Conservation (phyloP, 73 alveolate genomes). For the Uronychia binucleata region DNA sequence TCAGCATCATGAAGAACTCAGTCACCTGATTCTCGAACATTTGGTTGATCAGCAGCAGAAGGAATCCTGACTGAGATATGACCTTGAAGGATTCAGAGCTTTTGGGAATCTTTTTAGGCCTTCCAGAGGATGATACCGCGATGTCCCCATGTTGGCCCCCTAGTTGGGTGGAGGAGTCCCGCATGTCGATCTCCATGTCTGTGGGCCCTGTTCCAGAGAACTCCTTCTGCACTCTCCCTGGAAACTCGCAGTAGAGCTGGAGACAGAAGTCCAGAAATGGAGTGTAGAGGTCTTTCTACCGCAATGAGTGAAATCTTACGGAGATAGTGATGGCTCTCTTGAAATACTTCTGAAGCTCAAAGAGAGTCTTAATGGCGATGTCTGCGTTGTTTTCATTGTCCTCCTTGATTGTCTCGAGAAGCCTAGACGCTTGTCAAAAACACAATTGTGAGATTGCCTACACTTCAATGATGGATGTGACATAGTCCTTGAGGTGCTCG, state of each 20-base stretch:
- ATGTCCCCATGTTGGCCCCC: not conserved
- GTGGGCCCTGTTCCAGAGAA: not conserved
- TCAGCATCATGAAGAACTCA: constrained; percentile 1
- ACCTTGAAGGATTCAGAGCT: constrained; percentile 25
- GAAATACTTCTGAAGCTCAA: constrained; percentile 44
- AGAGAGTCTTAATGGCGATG: constrained; percentile 32
- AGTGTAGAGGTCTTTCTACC: constrained; percentile 21
- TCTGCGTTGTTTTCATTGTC: constrained; percentile 58
- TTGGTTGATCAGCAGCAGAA: constrained; percentile 8
- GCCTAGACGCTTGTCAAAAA: constrained; percentile 6
- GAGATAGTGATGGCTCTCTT: constrained; percentile 15
- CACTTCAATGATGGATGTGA: constrained; percentile 11
- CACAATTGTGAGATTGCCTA: constrained; percentile 2
- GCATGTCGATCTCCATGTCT: constrained; percentile 15
- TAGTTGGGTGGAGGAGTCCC: not conserved
- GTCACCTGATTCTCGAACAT: constrained; percentile 23
- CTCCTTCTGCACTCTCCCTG: constrained; percentile 12
- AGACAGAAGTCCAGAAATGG: constrained; percentile 30
- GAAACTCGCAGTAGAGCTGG: constrained; percentile 18
- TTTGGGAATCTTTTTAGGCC: constrained; percentile 4
- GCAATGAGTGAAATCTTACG: not conserved
- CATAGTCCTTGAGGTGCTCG: constrained; percentile 5
- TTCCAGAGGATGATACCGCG: not conserved
- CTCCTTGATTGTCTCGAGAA: constrained; percentile 11
- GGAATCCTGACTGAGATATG: constrained; percentile 11